Conservation (phyloP, 768 basidiomycete species). For the Mycena sanguinolenta region DNA sequence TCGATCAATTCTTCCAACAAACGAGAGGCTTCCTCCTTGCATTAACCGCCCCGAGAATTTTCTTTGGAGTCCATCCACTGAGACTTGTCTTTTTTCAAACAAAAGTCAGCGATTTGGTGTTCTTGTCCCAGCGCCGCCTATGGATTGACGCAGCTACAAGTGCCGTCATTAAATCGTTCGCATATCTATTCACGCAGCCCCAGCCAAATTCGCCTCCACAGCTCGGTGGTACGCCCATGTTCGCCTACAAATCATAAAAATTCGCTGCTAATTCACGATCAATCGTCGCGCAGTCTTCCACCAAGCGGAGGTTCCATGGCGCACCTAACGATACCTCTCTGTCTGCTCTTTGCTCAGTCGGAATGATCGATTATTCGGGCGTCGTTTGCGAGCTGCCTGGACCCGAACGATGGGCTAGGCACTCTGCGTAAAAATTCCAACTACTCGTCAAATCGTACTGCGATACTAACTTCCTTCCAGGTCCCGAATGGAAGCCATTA, state of each 20-base stretch:
- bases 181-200: conserved; percentile 59
- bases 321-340: background rate
- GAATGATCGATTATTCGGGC: conserved; percentile 58
- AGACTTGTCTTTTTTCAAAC: conserved; percentile 1
- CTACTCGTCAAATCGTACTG: no score
- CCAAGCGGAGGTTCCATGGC: conserved; percentile 20
- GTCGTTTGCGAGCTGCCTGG: conserved; percentile 53
- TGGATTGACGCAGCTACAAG: conserved; percentile 56
- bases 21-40: no score
- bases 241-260: no score
- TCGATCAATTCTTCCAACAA: no score
- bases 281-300: no score
- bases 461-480: no score
- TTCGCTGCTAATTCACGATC: no score
- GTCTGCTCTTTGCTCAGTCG: conserved; percentile 39
- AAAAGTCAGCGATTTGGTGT: conserved; percentile 53
- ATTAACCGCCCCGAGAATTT: conserved; percentile 43
- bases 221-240: conserved; percentile 33
- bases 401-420: conserved; percentile 56
- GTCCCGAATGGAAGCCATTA: no score
- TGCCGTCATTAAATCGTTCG: conserved; percentile 53
- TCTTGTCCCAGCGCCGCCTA: conserved; percentile 53
- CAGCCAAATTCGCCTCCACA: conserved; percentile 37
- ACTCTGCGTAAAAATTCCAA: conserved; percentile 37
- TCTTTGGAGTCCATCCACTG: background rate